phyloP scores from a whole-genome alignment of 2,329 filamentous ascomycete genomes.

The Colletotrichum tofieldiae region DNA sequence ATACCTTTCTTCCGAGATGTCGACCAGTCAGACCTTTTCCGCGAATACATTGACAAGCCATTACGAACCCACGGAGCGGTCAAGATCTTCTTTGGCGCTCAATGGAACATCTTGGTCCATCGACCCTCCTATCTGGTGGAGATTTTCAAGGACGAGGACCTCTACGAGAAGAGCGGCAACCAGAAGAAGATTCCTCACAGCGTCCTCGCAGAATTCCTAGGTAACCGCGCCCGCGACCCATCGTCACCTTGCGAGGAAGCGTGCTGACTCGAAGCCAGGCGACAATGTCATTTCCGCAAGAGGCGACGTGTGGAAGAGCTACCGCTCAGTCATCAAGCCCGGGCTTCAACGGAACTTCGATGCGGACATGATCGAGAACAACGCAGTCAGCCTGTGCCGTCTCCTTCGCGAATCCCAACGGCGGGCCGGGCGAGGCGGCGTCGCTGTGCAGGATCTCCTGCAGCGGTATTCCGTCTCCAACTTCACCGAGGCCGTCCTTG shows the following conservation, averaged over 20 bases:
- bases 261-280: constrained; percentile 44
- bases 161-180: constrained; percentile 57
- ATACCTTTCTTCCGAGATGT: constrained; percentile 59
- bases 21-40: constrained; percentile 60
- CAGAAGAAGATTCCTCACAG: constrained; percentile 58
- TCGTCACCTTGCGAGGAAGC: neutral
- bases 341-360: constrained; percentile 51
- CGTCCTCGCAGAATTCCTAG: constrained; percentile 54
- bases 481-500: constrained; percentile 52
- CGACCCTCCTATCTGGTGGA: constrained; percentile 60
- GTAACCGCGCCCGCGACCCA: neutral
- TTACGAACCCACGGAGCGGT: constrained; percentile 60
- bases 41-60: constrained; percentile 56
- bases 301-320: constrained; percentile 55
- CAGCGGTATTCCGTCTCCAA: constrained; percentile 57
- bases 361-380: constrained; percentile 45
- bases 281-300: constrained; percentile 59
- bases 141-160: constrained; percentile 52
- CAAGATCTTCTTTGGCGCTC: constrained; percentile 64
- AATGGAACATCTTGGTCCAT: constrained; percentile 65
- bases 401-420: constrained; percentile 51
- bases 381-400: constrained; percentile 46
- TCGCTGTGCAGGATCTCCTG: constrained; percentile 51
- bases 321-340: constrained; percentile 54
- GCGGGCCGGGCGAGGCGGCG: constrained; percentile 43